phyloP scores from a whole-genome alignment of 768 basidiomycete genomes.

The Naganishia friedmannii region DNA sequence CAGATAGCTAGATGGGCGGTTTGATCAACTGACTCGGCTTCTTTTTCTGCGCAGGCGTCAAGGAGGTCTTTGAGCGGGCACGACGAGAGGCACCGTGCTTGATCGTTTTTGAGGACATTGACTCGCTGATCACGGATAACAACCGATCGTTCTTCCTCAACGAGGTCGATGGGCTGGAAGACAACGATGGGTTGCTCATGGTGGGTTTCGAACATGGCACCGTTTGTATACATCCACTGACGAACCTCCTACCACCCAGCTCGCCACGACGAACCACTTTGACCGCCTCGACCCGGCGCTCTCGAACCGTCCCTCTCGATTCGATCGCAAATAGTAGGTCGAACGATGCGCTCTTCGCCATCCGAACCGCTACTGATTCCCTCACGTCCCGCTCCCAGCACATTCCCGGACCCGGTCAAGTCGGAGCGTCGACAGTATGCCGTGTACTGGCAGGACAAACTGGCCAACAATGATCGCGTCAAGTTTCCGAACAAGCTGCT shows the following conservation, averaged over 20 bases:
- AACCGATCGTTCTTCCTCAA: constrained; percentile 88
- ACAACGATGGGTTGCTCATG: constrained; percentile 74
- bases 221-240: not conserved
- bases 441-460: constrained; percentile 77
- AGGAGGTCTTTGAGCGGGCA: constrained; percentile 68
- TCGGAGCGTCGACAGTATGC: constrained; percentile 67
- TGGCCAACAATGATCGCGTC: constrained; percentile 63
- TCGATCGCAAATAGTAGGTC: constrained; percentile 79
- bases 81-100: constrained; percentile 55
- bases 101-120: constrained; percentile 65
- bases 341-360: not conserved
- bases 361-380: not conserved
- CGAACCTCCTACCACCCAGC: constrained; percentile 24
- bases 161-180: constrained; percentile 70
- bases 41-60: constrained; percentile 55
- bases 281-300: constrained; percentile 74
- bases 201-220: constrained; percentile 51
- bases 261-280: constrained; percentile 69
- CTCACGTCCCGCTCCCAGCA: constrained; percentile 52
- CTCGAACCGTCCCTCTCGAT: constrained; percentile 73
- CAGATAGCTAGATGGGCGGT: constrained; percentile 57
- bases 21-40: constrained; percentile 11
- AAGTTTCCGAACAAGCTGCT: constrained; percentile 67
- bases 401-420: constrained; percentile 68
- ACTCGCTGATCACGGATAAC: constrained; percentile 71